Conservation (phyloP, 1,139 yeast genomes). For the Suhomyces bribrorum region DNA sequence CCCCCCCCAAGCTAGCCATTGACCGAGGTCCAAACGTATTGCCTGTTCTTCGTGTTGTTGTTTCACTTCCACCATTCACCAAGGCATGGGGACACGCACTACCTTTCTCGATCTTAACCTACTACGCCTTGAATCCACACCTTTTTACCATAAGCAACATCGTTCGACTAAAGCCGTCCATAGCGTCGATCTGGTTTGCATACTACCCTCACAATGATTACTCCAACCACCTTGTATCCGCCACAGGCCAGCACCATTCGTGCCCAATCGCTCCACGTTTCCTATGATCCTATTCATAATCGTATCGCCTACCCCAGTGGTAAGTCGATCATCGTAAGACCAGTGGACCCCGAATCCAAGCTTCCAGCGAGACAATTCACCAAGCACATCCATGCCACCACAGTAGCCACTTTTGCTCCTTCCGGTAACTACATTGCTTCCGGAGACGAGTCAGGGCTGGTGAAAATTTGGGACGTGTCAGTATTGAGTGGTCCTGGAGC, state of each 20-base stretch:
- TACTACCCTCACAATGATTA: conserved; percentile 27
- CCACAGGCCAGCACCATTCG: conserved; percentile 79
- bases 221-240: conserved; percentile 46
- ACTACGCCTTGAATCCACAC: background rate
- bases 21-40: no score
- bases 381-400: conserved; percentile 65
- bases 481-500: conserved; percentile 35
- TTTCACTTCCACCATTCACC: background rate
- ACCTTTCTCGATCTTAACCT: background rate
- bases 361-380: conserved; percentile 62
- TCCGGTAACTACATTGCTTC: conserved; percentile 89
- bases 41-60: no score
- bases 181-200: no score
- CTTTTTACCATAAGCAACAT: background rate
- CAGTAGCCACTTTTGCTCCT: conserved; percentile 82
- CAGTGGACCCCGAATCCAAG: conserved; percentile 46
- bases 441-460: conserved; percentile 86
- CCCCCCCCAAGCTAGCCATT: no score
- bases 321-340: conserved; percentile 73
- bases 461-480: conserved; percentile 80
- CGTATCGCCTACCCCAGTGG: conserved; percentile 82
- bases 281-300: conserved; percentile 68
- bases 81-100: background rate
- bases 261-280: conserved; percentile 68
- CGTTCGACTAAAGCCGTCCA: background rate